Conservation (phyloP, 1,139 yeast genomes). For the Candida tropicalis region DNA sequence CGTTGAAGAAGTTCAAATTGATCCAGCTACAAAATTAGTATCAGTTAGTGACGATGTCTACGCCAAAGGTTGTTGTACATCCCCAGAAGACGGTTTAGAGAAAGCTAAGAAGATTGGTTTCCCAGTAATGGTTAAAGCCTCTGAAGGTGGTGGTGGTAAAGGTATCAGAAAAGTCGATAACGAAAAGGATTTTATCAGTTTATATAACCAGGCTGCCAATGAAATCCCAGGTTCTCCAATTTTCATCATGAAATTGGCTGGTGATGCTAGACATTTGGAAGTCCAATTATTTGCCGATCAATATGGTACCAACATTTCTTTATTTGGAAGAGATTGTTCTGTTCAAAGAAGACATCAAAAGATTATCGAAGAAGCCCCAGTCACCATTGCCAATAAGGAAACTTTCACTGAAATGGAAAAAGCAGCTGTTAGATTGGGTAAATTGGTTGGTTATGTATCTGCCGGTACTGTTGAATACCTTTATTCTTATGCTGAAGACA, state of each 20-base stretch:
- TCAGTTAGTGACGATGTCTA: conserved; percentile 85
- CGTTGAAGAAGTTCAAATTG: conserved; percentile 76
- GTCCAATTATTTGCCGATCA: conserved; percentile 95
- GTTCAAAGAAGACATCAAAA: conserved; percentile 98
- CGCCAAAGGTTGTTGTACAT: conserved; percentile 81
- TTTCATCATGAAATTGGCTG: conserved; percentile 92
- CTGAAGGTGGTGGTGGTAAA: conserved; percentile 99
- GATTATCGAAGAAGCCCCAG: conserved; percentile 96
- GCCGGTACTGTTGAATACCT: conserved; percentile 99
- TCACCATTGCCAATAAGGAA: conserved; percentile 83
- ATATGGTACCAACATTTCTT: conserved; percentile 90
- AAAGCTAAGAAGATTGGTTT: conserved; percentile 88
- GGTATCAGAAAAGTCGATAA: conserved; percentile 92
- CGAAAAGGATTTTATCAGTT: conserved; percentile 67
- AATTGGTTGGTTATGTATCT: conserved; percentile 94
- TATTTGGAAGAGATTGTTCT: conserved; percentile 96
- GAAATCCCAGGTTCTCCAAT: conserved; percentile 97
- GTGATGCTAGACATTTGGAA: conserved; percentile 93
- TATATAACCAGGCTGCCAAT: conserved; percentile 87
- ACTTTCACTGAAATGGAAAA: conserved; percentile 91
- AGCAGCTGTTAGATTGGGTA: conserved; percentile 96
- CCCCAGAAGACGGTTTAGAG: conserved; percentile 84
- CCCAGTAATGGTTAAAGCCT: conserved; percentile 96
- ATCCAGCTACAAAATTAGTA: conserved; percentile 71
- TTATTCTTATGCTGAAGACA: conserved; percentile 90